These are phyloP conservation scores for Linnemannia hyalina DNA, from an alignment of 192 early-diverging fungal genomes.

Conservation along the genomic window DNA sequence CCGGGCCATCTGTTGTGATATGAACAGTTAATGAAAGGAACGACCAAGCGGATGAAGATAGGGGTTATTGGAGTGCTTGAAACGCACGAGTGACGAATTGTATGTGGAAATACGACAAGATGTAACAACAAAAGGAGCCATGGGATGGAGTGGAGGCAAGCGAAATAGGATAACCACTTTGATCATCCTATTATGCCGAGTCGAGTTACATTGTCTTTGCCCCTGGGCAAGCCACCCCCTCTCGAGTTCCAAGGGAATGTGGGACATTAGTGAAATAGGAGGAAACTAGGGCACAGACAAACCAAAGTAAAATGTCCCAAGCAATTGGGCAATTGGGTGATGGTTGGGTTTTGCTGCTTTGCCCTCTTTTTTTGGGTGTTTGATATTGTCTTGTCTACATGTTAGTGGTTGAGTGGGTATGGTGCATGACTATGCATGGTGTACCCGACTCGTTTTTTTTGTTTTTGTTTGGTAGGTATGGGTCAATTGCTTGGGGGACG, in stretches of 20 bases:
- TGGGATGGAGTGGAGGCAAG: too few relatives aligned
- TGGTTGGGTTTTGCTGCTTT: not conserved
- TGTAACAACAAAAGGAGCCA: too few relatives aligned
- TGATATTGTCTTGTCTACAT: not conserved
- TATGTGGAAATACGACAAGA: too few relatives aligned
- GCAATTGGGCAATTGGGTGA: too few relatives aligned
- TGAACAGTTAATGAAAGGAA: too few relatives aligned
- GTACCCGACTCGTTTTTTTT: slow-evolving; percentile 1
- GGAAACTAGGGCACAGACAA: not conserved
- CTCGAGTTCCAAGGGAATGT: not conserved
- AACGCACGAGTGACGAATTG: too few relatives aligned
- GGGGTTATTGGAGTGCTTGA: too few relatives aligned
- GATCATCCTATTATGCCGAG: too few relatives aligned
- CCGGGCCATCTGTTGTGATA: too few relatives aligned
- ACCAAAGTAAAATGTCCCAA: not conserved
- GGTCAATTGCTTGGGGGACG: not conserved
- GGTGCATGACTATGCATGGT: not conserved
- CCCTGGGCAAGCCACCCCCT: not conserved
- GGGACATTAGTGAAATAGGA: too few relatives aligned
- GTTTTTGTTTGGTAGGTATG: not conserved
- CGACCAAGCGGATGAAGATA: too few relatives aligned
- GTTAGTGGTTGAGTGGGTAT: not conserved
- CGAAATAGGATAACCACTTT: not conserved
- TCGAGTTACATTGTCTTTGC: not conserved
- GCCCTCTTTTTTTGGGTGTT: not conserved